Base-by-base conservation (phyloP, 768 basidiomycete genomes). In the Lactarius indigo region DNA sequence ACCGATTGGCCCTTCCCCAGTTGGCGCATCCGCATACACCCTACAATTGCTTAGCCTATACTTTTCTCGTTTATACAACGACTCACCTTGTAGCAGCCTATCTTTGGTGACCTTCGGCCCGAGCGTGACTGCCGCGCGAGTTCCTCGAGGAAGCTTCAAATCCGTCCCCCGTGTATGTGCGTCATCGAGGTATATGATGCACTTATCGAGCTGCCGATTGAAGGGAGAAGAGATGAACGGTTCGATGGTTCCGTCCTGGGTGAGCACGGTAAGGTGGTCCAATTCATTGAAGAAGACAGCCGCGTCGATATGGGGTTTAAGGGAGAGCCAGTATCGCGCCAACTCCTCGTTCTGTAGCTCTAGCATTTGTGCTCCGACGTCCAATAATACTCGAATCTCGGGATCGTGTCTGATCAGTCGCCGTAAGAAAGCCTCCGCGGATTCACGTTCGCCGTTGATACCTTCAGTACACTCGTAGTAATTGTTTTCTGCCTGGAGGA, bases 361-460 rank as follows among this genome's bases (percentile, higher is more conserved):
- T 10, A 85, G 73, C 74, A 86, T 81, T 64, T 85, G 84, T 0
- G 84, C 84, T 3, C 84, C 85, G 10, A 85, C 84, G 55, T 85
- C 84, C 20, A 86, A 73, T 23, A 85, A 71, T 5, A 84, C 83
- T 26, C 76, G 78, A 33, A 85, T 75, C 20, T 74, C 70, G 2
- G 78, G 79, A 2, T 58, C 61, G 65, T 82, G 78, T 1, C 61
- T 23, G 17, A 76, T 74, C 4, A 85, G 17, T 17, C 74, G 68
- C 0, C 71, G 12, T 13, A 85, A 63, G 55, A 81, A 76, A 15
- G 75, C 71, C 2, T 17, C 17, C 28, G 61, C 54, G 7, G 20
- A 42, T n/a, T 63, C 61, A 1, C 54, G 52, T 0, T 69, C 37
- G 15, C 39, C 61, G 6, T 56, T 63, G 10, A 30, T 69, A 0